Evolutionary conservation across 1,284 basidiomycete genomes (phyloP), one percentile per base, ranked within the genome.

Genomic region (Cryptococcus sp.): DNA sequence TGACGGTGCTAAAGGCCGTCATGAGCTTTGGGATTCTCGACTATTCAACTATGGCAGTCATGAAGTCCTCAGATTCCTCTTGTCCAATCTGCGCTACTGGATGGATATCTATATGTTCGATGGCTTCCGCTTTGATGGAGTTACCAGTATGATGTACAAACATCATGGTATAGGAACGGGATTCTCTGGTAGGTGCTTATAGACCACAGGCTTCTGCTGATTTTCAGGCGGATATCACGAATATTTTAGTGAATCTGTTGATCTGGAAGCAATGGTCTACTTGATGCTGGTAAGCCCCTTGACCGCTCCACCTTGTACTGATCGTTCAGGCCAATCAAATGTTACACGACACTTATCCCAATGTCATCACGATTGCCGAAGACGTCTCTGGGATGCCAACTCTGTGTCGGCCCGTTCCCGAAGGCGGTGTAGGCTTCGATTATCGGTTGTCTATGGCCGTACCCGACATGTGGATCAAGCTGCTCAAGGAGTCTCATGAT

Each of bases 381-480:
- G 95, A 99, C 71, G 95, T 80, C 3, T 96, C 93, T 13, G 95
- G 95, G 22, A 99, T 99, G 95, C 95, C 95, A 1, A 87, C 96
- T 1, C 86, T 99, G 20, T 90, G 95, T 70, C 82, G 86, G 17
- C 87, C 93, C 0, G 87, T 89, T 25, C 70, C 81, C 20, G 85
- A 89, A 65, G 95, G 95, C 47, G 95, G 95, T 23, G 82, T 99
- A 51, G 95, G 95, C 1, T 99, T 99, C 78, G 95, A 99, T 80
- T 99, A 98, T 78, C 88, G 95, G 20, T 82, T 99, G 48, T 92
- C 92, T 23, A 99, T 99, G 95, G 95, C 95, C 10, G 85, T 99
- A 51, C 95, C 95, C 5, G 95, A 99, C 78, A 98, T 97, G 93
- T 99, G 93, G 93, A 99, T 99, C 83, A 98, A 99, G 80, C 83